Percentiles rank a stretch among this genome's conserved stretches.
Conservation (phyloP, 2,329 filamentous ascomycete genomes). For the Diplodia intermedia region DNA sequence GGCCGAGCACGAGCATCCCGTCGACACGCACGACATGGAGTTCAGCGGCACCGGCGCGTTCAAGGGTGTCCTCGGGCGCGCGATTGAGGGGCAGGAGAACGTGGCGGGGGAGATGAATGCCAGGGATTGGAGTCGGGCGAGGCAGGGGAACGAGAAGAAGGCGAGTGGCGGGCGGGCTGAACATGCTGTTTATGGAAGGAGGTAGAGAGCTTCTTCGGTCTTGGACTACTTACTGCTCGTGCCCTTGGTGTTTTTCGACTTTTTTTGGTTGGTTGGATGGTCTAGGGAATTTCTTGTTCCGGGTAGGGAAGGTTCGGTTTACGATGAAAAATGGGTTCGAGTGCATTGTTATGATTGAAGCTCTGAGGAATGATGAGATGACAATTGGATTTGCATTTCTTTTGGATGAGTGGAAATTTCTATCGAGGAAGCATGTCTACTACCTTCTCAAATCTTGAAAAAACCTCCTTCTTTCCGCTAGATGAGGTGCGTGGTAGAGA, state of each 20-base stretch:
- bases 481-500: too few relatives aligned
- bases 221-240: not conserved
- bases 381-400: not conserved
- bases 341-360: not conserved
- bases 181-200: constrained; percentile 52
- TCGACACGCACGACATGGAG: constrained; percentile 18
- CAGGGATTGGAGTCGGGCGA: constrained; percentile 37
- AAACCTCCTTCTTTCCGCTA: too few relatives aligned
- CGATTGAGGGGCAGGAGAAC: constrained; percentile 37
- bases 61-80: constrained; percentile 23
- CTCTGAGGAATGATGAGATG: not conserved
- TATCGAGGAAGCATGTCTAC: too few relatives aligned
- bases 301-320: not conserved
- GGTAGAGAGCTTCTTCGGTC: constrained; percentile 39
- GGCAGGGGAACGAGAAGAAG: constrained; percentile 43
- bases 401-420: not conserved
- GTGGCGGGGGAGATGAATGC: constrained; percentile 34
- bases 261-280: not conserved
- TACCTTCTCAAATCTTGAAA: too few relatives aligned
- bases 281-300: not conserved
- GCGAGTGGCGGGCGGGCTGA: constrained; percentile 44
- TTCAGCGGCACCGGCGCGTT: constrained; percentile 10
- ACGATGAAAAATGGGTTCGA: not conserved
- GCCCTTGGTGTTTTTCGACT: not conserved
- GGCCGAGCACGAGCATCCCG: constrained; percentile 55